Evolutionary conservation across 1,284 basidiomycete genomes (phyloP).

Genomic region (Uromyces viciae-fabae): DNA sequence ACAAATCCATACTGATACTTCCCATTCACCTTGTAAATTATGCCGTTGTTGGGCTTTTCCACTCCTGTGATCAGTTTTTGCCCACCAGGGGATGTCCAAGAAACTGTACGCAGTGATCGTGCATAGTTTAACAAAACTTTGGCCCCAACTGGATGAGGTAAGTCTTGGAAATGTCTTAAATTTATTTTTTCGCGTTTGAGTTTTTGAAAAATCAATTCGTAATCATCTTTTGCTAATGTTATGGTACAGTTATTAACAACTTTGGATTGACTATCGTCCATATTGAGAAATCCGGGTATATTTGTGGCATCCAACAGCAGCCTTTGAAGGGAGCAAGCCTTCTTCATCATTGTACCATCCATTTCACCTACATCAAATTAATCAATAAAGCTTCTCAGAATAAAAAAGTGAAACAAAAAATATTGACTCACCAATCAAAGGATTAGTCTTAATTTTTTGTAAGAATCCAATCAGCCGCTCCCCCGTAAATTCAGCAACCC

Average conservation of each 20-base stretch:
- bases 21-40: too few relatives aligned
- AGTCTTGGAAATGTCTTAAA: neutral
- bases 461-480: neutral
- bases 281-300: neutral
- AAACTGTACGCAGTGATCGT: too few relatives aligned
- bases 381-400: neutral
- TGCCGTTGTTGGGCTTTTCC: too few relatives aligned
- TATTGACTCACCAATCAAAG: neutral
- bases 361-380: neutral
- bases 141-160: neutral
- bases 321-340: neutral
- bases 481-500: neutral
- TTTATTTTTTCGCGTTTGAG: neutral
- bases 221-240: neutral
- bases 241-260: neutral
- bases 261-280: neutral
- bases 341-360: slow-evolving; percentile 3
- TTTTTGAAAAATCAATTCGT: neutral
- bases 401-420: neutral
- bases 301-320: neutral
- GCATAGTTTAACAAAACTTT: neutral
- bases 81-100: too few relatives aligned
- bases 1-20: too few relatives aligned
- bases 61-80: too few relatives aligned
- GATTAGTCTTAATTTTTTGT: neutral